Base-by-base conservation (phyloP, 2,329 filamentous ascomycete species). In the Eutypa lata region DNA sequence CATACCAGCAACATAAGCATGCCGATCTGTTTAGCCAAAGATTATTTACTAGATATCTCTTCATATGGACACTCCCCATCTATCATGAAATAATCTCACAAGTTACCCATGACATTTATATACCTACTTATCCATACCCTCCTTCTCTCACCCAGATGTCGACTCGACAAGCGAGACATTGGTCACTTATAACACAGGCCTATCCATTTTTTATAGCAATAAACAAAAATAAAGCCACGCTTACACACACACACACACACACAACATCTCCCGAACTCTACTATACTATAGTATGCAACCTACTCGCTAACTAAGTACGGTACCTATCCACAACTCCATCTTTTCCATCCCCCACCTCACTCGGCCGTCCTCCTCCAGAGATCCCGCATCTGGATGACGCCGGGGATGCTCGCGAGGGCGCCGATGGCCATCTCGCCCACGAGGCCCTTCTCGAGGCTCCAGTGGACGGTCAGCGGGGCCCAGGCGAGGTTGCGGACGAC, bases 381-480 rank as follows among this genome's bases (percentile, higher is more conserved):
- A 47, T 68, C 65, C 14, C 65, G 57, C 47, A 70, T 67, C 55
- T 64, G 60, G 7, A 70, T 53, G 22, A 63, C 49, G 7, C 66
- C 62, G 0, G 67, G 67, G 13, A 70, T 68, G 52, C 71, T 77
- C 7, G 87, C 87, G 49, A 84, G 73, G 22, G 82, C 62, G 1
- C 84, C 86, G 24, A 87, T 74, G 65, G 78, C 72, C 55, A 77
- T 74, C 54, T 86, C 81, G 35, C 79, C 78, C 51, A 89, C 69
- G 10, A 84, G 67, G 0, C 89, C 90, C 52, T 81, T 75, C 55
- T 89, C 84, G 40, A 87, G 69, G 63, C 90, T 88, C 87, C 89
- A 96, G 74, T 97, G 91, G 24, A 93, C 65, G 56, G 90, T 93
- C 67, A 96, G 76, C 31, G 92, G 91, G 52, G 89, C 84, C 84